Evolutionary conservation across 2,329 filamentous ascomycete genomes (phyloP).

Genomic region (Trichoderma hamatum): DNA sequence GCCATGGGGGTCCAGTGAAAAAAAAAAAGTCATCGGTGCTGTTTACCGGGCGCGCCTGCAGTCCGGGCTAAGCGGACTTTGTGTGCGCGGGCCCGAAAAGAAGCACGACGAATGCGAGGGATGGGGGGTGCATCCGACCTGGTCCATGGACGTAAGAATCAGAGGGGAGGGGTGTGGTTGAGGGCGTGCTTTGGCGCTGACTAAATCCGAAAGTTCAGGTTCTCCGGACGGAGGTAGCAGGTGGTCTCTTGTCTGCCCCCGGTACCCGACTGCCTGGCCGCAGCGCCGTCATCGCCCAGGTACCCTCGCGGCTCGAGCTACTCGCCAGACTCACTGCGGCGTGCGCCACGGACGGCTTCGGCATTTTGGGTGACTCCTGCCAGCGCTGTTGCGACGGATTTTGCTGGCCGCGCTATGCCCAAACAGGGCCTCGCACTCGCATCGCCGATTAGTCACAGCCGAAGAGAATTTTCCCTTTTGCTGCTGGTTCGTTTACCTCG

Average conservation of each 20-base stretch:
- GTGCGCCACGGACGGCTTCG: conserved; percentile 25
- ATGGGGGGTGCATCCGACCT: conserved; percentile 13
- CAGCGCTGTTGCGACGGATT: not conserved
- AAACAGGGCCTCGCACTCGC: conserved; percentile 11
- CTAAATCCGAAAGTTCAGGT: conserved; percentile 23
- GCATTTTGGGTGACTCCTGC: conserved; percentile 24
- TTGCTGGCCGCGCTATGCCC: not conserved
- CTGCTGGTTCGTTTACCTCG: not conserved
- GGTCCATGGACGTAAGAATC: not conserved
- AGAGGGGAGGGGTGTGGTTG: not conserved
- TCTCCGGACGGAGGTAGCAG: conserved; percentile 17
- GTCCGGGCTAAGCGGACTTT: conserved; percentile 28
- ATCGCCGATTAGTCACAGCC: conserved; percentile 14
- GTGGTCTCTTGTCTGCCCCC: conserved; percentile 12
- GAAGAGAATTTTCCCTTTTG: not conserved
- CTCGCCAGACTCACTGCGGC: not conserved
- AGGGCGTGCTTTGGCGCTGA: conserved; percentile 19
- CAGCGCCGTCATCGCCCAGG: conserved; percentile 13
- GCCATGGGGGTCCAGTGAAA: conserved; percentile 11
- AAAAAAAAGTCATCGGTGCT: conserved; percentile 16
- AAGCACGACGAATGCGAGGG: conserved; percentile 25
- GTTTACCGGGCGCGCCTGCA: conserved; percentile 13
- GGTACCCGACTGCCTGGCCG: conserved; percentile 25
- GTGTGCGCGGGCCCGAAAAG: conserved; percentile 25
- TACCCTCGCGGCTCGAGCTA: conserved; percentile 23